Evolutionary conservation across 2,329 filamentous ascomycete genomes (phyloP).

Genomic region (Penicillium sp.): DNA sequence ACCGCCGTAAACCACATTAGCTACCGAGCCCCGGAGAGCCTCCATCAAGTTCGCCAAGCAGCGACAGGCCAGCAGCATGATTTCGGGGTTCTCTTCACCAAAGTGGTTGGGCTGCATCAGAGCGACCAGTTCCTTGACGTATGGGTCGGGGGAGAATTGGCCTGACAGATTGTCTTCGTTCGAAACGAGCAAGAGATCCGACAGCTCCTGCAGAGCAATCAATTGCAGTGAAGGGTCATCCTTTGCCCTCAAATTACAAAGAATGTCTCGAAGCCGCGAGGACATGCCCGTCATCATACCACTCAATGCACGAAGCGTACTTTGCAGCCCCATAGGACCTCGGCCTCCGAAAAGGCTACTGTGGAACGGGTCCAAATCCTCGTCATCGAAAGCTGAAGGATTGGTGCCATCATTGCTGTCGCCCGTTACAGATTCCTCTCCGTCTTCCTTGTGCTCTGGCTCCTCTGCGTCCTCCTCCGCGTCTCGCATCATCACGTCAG

Average conservation of each 20-base stretch:
- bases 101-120: conserved; percentile 90
- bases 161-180: conserved; percentile 96
- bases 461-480: conserved; percentile 55
- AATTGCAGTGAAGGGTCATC: conserved; percentile 84
- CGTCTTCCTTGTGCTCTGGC: conserved; percentile 46
- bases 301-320: conserved; percentile 78
- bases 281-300: conserved; percentile 89
- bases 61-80: conserved; percentile 94
- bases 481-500: conserved; percentile 70
- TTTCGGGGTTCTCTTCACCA: conserved; percentile 87
- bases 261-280: conserved; percentile 71
- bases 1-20: conserved; percentile 95
- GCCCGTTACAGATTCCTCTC: conserved; percentile 58
- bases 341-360: conserved; percentile 63
- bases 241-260: conserved; percentile 73
- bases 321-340: conserved; percentile 66
- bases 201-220: conserved; percentile 88
- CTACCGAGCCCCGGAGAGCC: conserved; percentile 84
- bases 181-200: conserved; percentile 87
- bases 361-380: conserved; percentile 61
- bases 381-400: conserved; percentile 52
- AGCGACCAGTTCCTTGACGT: conserved; percentile 87
- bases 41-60: conserved; percentile 98
- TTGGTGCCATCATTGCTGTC: conserved; percentile 65
- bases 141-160: conserved; percentile 89